Conservation (phyloP, 2,329 filamentous ascomycete genomes). For the Geoglossum cookeanum region DNA sequence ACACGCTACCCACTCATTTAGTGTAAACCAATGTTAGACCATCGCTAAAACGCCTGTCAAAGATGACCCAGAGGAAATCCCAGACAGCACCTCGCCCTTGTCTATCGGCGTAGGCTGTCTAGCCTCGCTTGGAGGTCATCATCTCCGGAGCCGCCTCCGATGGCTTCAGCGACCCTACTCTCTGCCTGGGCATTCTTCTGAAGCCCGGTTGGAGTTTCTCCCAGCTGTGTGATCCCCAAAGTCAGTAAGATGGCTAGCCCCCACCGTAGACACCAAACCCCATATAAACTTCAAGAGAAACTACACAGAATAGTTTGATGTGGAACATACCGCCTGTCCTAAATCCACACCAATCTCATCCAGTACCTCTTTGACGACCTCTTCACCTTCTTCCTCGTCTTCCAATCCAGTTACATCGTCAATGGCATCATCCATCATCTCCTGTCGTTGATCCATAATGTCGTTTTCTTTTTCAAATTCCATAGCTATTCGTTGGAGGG, state of each 20-base stretch:
- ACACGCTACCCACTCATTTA: background rate
- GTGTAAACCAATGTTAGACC: background rate
- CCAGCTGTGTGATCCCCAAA: conserved; percentile 40
- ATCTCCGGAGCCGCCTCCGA: conserved; percentile 56
- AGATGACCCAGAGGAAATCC: background rate
- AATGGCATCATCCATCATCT: conserved; percentile 99
- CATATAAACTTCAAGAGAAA: background rate
- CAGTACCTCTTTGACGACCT: conserved; percentile 88
- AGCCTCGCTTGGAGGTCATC: conserved; percentile 88
- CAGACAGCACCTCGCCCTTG: background rate
- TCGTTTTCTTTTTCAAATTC: conserved; percentile 98
- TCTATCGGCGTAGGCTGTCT: conserved; percentile 53
- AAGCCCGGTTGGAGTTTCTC: conserved; percentile 73
- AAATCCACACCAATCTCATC: conserved; percentile 95
- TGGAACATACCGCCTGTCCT: conserved; percentile 56
- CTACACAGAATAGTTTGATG: background rate
- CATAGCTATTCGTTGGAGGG: conserved; percentile 91
- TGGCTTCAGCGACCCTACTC: conserved; percentile 64
- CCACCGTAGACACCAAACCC: background rate
- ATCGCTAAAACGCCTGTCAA: background rate
- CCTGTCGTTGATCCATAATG: conserved; percentile 96
- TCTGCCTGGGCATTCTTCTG: conserved; percentile 57
- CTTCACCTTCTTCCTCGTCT: conserved; percentile 88
- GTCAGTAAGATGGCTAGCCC: background rate
- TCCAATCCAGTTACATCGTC: conserved; percentile 87